Base-by-base conservation (phyloP, 148 eudicot species). In the Chenopodium album region DNA sequence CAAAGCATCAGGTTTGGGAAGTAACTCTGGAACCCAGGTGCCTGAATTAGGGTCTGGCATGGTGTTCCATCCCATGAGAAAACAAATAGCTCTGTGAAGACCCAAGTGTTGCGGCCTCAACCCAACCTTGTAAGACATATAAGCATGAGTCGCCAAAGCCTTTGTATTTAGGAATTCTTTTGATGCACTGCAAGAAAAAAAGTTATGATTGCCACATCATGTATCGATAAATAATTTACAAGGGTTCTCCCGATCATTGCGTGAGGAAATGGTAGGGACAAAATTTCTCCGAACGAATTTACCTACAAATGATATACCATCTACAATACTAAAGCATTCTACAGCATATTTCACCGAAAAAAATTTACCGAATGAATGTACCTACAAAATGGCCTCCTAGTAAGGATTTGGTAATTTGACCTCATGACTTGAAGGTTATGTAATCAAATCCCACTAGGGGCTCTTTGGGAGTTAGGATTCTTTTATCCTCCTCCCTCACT, bases 91-190 rank as follows among this genome's bases (percentile, higher is more conserved):
- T 82, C 76, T 89, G 80, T 82, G 88, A 77, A 88, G 89, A 73
- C 92, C 92, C 82, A 89, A 83, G 82, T 89, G 92, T 65, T 82
- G 84, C 48, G 88, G 82, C 82, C 90, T 85, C 85, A 86, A 79
- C 46, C 87, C 84, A 64, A 23, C 59, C 86, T 88, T 89, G 83
- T 66, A 88, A 31, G 89, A 86, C 90, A 88, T 89, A 41, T 68
- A 89, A 16, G 90, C 82, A 83, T 89, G 92, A 16, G 46, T 79
- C 5, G 76, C 87, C 84, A 89, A 80, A n/a, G 89, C 76, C 80
- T 77, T 76, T 14, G 92, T 88, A 85, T 89, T 87, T 77, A 28
- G 77, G 83, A 89, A 89, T 69, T 84, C 90, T 84, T 89, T 88
- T 60, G 90, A 89, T 79, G 54, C 17, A 50, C 91, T 89, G 90